phyloP scores from a whole-genome alignment of 1,284 basidiomycete species.

The Malassezia nana region DNA sequence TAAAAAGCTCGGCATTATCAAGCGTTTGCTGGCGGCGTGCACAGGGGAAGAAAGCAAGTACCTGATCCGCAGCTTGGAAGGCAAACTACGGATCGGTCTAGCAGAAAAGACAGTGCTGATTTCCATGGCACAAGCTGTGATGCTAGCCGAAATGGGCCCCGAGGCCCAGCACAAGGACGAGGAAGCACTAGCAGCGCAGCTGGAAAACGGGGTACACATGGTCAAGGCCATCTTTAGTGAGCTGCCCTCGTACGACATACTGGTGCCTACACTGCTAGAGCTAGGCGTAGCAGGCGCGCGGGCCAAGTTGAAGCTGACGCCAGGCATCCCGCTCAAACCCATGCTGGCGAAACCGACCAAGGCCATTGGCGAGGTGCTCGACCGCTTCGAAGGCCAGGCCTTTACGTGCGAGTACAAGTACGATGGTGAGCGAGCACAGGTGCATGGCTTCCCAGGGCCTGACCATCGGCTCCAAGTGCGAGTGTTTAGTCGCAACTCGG shows the following conservation, averaged over 20 bases:
- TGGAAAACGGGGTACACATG: slow-evolving; percentile 69
- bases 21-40: slow-evolving; percentile 83
- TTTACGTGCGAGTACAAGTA: slow-evolving; percentile 99
- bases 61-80: slow-evolving; percentile 86
- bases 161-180: slow-evolving; percentile 55
- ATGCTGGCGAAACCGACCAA: slow-evolving; percentile 99
- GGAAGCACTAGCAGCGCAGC: slow-evolving; percentile 62
- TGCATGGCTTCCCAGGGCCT: slow-evolving; percentile 24
- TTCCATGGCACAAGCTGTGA: slow-evolving; percentile 36
- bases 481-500: slow-evolving; percentile 92
- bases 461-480: slow-evolving; percentile 52
- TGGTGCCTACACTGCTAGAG: slow-evolving; percentile 81
- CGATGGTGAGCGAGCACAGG: slow-evolving; percentile 90
- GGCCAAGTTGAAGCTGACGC: slow-evolving; percentile 76
- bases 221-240: slow-evolving; percentile 93
- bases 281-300: slow-evolving; percentile 64
- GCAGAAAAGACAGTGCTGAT: slow-evolving; percentile 69
- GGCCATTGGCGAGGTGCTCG: slow-evolving; percentile 94
- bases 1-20: slow-evolving; percentile 87
- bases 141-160: slow-evolving; percentile 41
- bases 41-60: slow-evolving; percentile 83
- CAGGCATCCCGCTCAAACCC: slow-evolving; percentile 86
- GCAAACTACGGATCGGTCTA: slow-evolving; percentile 92
- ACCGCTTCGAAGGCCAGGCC: slow-evolving; percentile 85
- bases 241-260: slow-evolving; percentile 81